These are phyloP conservation scores for Termitomyces sp. DNA, from an alignment of 768 basidiomycete genomes.

Conservation along the genomic window DNA sequence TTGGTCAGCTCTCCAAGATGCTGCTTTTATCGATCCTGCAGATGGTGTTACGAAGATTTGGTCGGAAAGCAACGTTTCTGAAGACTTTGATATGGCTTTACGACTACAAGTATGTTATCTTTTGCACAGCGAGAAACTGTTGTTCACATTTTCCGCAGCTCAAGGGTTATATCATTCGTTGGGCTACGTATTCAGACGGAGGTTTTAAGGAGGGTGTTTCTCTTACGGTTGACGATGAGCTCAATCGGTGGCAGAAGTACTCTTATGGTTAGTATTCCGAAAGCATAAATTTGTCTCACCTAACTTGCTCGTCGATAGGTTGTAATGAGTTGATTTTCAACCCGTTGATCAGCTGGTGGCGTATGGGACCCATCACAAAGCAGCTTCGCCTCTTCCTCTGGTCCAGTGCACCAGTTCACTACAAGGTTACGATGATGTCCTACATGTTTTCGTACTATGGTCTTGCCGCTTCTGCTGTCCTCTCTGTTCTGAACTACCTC, in stretches of 20 bases:
- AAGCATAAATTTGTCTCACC: neutral
- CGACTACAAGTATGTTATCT: constrained; percentile 41
- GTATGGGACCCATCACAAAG: constrained; percentile 76
- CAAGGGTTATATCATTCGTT: constrained; percentile 71
- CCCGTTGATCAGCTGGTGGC: constrained; percentile 75
- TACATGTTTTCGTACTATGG: constrained; percentile 66
- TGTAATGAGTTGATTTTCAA: constrained; percentile 83
- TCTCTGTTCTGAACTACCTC: constrained; percentile 68
- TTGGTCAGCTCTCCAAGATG: constrained; percentile 87
- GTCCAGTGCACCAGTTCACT: constrained; percentile 74
- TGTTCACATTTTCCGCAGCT: constrained; percentile 22
- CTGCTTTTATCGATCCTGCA: constrained; percentile 62
- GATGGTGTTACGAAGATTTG: constrained; percentile 71
- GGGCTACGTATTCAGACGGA: constrained; percentile 82
- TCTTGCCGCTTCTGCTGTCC: constrained; percentile 55
- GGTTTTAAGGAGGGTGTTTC: constrained; percentile 92
- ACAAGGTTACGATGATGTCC: constrained; percentile 77
- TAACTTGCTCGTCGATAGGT: constrained; percentile 27
- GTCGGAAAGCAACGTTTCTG: constrained; percentile 79
- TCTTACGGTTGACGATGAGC: constrained; percentile 83
- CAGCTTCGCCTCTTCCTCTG: constrained; percentile 75
- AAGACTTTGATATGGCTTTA: constrained; percentile 81
- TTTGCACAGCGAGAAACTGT: neutral
- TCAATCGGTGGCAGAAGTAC: constrained; percentile 92
- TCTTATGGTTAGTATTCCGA: constrained; percentile 51